Conservation (phyloP, 257 asterid species). For the Jaltomata sinuosa region DNA sequence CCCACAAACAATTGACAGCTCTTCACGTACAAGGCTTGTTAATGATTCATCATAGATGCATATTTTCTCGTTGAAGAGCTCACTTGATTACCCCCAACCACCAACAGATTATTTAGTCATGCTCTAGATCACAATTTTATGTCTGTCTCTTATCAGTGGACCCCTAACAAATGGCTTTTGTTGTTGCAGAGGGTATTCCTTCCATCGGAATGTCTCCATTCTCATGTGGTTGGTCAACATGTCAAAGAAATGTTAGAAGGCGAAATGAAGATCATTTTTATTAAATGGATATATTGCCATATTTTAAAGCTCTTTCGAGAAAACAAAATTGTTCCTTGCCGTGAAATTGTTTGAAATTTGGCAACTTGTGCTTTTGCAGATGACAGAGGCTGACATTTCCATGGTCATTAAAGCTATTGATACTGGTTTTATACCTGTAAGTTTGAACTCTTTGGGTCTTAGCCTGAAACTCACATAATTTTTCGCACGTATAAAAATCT, state of each 20-base stretch:
- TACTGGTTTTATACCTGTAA: constrained; percentile 84
- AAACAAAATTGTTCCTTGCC: background rate
- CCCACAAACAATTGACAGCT: background rate
- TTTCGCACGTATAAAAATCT: background rate
- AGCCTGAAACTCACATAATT: background rate
- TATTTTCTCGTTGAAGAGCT: background rate
- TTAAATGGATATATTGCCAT: background rate
- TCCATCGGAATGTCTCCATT: constrained; percentile 92
- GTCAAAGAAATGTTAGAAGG: constrained; percentile 73
- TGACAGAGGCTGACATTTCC: constrained; percentile 53
- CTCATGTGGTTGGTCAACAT: constrained; percentile 93
- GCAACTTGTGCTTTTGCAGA: constrained; percentile 33
- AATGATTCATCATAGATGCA: background rate
- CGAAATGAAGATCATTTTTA: constrained; percentile 9
- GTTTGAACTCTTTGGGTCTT: constrained; percentile 15
- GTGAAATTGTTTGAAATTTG: background rate
- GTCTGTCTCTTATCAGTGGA: background rate
- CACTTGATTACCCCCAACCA: background rate
- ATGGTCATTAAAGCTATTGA: constrained; percentile 50
- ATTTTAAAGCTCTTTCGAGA: background rate
- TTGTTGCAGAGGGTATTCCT: constrained; percentile 90
- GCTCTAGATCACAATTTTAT: background rate
- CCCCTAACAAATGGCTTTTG: background rate
- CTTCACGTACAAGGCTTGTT: background rate
- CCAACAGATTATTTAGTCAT: background rate